Conservation (phyloP, 768 basidiomycete species). For the Leccinellum rugosiceps region DNA sequence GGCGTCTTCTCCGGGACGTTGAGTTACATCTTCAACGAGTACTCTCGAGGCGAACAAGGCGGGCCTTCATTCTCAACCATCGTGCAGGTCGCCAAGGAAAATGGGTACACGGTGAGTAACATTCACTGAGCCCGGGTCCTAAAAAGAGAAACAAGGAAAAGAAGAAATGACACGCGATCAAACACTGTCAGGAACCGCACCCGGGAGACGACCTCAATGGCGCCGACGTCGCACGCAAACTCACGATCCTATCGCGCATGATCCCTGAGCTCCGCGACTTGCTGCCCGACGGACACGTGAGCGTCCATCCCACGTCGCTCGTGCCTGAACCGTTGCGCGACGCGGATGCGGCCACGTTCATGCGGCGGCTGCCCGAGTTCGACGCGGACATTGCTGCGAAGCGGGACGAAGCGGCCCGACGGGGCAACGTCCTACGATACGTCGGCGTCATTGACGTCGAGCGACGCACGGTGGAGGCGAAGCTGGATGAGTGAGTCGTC, state of each 20-base stretch:
- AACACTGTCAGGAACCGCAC: constrained; percentile 82
- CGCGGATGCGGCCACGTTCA: constrained; percentile 80
- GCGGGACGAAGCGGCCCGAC: constrained; percentile 71
- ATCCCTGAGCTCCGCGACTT: constrained; percentile 48
- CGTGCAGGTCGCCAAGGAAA: constrained; percentile 82
- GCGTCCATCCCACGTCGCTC: constrained; percentile 80
- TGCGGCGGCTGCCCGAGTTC: constrained; percentile 74
- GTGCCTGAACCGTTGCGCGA: constrained; percentile 74
- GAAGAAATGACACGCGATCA: constrained; percentile 23
- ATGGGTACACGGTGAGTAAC: constrained; percentile 83
- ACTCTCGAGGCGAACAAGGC: constrained; percentile 61
- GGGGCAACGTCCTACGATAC: constrained; percentile 86
- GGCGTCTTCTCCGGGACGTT: constrained; percentile 98
- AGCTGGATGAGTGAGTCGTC: constrained; percentile 76
- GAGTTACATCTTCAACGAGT: constrained; percentile 99
- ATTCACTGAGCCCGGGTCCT: too few relatives aligned
- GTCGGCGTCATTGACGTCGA: constrained; percentile 93
- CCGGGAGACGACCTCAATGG: constrained; percentile 97
- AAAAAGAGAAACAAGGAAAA: not conserved
- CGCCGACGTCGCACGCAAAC: constrained; percentile 94
- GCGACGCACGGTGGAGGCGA: constrained; percentile 64
- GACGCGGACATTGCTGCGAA: constrained; percentile 76
- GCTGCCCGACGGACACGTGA: constrained; percentile 74
- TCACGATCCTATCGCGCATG: constrained; percentile 89
- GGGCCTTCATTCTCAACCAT: constrained; percentile 85